A percentile compares a stretch with the other conserved stretches of the same genome.
Conservation (phyloP, 768 basidiomycete species). For the Agaricus sinodeliciosus region DNA sequence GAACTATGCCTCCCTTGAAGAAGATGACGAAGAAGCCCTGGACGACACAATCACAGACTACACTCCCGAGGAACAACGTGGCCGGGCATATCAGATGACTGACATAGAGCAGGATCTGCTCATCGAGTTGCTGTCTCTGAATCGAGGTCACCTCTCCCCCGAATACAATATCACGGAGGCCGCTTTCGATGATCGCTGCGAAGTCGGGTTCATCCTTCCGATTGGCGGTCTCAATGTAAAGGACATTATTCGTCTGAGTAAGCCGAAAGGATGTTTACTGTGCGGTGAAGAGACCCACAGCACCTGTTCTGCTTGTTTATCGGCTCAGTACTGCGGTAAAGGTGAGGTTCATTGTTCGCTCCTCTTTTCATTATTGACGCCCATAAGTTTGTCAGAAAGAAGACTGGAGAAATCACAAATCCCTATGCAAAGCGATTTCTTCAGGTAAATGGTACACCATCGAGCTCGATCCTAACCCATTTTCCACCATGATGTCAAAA, state of each 20-base stretch:
- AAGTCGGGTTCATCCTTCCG: constrained; percentile 31
- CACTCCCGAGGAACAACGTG: constrained; percentile 7
- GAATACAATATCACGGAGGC: constrained; percentile 17
- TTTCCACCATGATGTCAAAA: constrained; percentile 2
- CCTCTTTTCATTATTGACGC: background rate
- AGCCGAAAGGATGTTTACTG: constrained; percentile 28
- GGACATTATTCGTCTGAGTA: constrained; percentile 30
- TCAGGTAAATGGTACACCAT: constrained; percentile 33
- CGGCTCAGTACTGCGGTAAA: constrained; percentile 31
- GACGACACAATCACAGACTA: constrained; percentile 12
- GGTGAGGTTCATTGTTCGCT: constrained; percentile 16
- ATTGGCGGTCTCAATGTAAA: constrained; percentile 28
- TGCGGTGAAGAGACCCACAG: constrained; percentile 29
- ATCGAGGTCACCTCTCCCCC: constrained; percentile 24
- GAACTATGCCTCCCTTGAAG: constrained; percentile 19
- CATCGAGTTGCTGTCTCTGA: constrained; percentile 26
- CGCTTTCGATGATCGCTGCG: constrained; percentile 18
- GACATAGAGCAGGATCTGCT: constrained; percentile 28
- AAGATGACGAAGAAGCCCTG: constrained; percentile 14
- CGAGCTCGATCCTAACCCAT: constrained; percentile 16
- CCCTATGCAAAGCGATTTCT: constrained; percentile 28
- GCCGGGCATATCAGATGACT: constrained; percentile 15
- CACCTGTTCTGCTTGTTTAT: constrained; percentile 30
- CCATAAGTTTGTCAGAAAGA: constrained; percentile 32
- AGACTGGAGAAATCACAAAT: constrained; percentile 37